Conservation (phyloP, 2,329 filamentous ascomycete species). For the Penicillium psychrosexuale region DNA sequence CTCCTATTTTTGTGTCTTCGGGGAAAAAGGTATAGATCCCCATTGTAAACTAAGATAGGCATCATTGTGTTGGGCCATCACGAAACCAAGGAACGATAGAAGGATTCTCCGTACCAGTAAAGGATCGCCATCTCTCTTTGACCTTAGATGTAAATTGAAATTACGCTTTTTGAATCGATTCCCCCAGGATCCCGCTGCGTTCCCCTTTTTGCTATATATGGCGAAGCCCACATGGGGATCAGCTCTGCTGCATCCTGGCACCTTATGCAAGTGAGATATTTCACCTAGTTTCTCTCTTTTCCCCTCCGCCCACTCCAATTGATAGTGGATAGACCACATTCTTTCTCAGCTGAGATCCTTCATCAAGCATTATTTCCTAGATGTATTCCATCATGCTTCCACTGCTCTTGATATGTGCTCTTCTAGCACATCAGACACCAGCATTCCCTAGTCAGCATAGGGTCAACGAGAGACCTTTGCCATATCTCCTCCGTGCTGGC, state of each 20-base stretch:
- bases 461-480: too few relatives aligned
- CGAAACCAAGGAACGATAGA: background rate
- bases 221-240: background rate
- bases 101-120: background rate
- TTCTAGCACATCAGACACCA: background rate
- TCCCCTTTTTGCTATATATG: background rate
- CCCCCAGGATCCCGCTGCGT: background rate
- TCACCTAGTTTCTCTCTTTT: background rate
- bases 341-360: background rate
- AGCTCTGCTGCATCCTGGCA: background rate
- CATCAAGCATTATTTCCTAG: background rate
- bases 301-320: background rate
- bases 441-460: background rate
- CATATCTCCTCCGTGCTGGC: background rate
- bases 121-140: constrained; percentile 5
- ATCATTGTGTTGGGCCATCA: background rate
- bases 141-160: background rate
- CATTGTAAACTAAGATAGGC: background rate
- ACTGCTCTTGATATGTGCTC: background rate
- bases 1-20: background rate
- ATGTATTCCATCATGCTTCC: background rate
- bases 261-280: background rate
- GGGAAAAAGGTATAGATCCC: background rate
- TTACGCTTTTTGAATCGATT: background rate
- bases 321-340: background rate